Percentiles rank a stretch among this genome's conserved stretches.
Evolutionary conservation across 306 rosid species (phyloP).

Genomic region (Trifolium fragiferum): DNA sequence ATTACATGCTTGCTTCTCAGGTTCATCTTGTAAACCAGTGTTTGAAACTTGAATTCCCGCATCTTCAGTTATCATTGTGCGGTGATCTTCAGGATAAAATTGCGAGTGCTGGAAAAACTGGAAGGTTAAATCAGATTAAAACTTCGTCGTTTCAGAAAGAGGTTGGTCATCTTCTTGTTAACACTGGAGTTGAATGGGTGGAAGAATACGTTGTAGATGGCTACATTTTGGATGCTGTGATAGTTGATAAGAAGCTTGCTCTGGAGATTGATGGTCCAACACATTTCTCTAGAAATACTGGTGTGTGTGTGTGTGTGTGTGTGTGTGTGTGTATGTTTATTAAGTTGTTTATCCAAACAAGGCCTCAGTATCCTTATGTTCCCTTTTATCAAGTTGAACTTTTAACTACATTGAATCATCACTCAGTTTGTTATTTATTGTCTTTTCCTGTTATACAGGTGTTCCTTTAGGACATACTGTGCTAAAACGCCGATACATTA

Average conservation of each 20-base stretch:
- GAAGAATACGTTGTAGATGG: constrained; percentile 74
- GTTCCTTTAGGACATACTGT: constrained; percentile 89
- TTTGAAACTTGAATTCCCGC: constrained; percentile 82
- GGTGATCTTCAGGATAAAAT: constrained; percentile 69
- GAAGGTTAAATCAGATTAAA: constrained; percentile 68
- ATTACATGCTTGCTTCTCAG: constrained; percentile 90
- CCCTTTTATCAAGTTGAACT: constrained; percentile 25
- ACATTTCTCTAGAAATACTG: constrained; percentile 94
- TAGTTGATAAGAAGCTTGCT: constrained; percentile 79
- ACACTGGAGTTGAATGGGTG: constrained; percentile 84
- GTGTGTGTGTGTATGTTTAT: constrained; percentile 33
- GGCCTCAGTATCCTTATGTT: constrained; percentile 9
- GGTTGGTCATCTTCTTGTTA: constrained; percentile 81
- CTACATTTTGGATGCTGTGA: constrained; percentile 81
- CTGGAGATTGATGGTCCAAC: constrained; percentile 98
- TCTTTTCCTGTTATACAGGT: constrained; percentile 55
- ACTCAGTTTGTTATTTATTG: constrained; percentile 23
- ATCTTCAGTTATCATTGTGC: constrained; percentile 69
- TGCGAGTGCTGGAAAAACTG: constrained; percentile 65
- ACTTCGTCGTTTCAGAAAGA: constrained; percentile 88
- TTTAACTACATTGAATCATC: constrained; percentile 5
- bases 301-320: constrained; percentile 43
- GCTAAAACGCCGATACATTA: constrained; percentile 76
- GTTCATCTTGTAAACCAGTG: constrained; percentile 82
- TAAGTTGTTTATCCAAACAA: not conserved